These are phyloP conservation scores for Cladophialophora immunda DNA, from an alignment of 2,329 filamentous ascomycete genomes.

Conservation along the genomic window DNA sequence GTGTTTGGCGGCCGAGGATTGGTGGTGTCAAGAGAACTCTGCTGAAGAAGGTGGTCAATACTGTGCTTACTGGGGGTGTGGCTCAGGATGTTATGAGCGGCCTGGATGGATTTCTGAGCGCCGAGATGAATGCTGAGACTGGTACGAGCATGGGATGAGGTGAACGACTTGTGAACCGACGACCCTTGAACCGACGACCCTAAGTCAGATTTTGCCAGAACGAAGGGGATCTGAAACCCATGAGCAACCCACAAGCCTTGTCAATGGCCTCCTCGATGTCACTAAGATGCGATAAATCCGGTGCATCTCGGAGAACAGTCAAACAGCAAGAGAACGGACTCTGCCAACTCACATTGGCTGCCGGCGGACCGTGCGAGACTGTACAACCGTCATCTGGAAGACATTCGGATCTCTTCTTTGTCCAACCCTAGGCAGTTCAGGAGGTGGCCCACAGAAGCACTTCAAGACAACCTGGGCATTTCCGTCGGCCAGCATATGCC, in stretches of 20 bases:
- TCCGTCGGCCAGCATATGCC: no score
- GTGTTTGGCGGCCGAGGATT: conserved; percentile 85
- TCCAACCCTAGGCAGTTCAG: background rate
- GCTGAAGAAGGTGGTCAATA: conserved; percentile 77
- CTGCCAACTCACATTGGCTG: background rate
- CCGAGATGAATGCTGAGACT: conserved; percentile 19
- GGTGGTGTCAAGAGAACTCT: conserved; percentile 82
- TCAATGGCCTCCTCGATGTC: background rate
- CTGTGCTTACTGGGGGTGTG: conserved; percentile 79
- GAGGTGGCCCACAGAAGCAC: background rate
- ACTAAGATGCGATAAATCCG: background rate
- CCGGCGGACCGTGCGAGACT: background rate
- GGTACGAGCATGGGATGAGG: background rate
- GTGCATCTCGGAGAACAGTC: background rate
- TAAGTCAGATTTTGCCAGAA: background rate
- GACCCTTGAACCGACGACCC: no score
- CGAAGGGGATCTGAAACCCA: background rate
- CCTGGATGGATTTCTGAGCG: conserved; percentile 69
- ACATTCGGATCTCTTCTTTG: background rate
- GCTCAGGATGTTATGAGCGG: conserved; percentile 86
- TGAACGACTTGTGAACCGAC: background rate
- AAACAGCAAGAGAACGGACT: background rate
- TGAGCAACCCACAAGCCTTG: background rate
- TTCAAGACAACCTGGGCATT: background rate
- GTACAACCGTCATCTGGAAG: background rate